Evolutionary conservation across 83 land plant genomes (phyloP).

Genomic region (Diphasiastrum complanatum): DNA sequence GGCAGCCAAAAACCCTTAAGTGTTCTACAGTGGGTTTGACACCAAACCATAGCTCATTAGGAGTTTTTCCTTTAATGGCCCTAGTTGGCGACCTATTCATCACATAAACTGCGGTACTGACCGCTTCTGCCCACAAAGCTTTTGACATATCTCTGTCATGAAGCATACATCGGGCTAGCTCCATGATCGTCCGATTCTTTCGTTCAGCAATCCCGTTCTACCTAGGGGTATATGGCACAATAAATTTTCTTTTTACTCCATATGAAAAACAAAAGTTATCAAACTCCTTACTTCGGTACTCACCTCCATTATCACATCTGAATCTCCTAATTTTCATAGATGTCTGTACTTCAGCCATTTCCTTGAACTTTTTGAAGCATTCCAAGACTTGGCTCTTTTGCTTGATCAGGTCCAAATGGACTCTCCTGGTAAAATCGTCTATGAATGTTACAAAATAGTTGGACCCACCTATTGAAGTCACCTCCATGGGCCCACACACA

Average conservation of each 20-base stretch:
- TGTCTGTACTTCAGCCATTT: no score
- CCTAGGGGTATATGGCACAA: background rate
- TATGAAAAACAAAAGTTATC: no score
- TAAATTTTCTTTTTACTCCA: background rate
- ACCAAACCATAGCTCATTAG: slow-evolving; percentile 6
- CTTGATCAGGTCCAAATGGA: no score
- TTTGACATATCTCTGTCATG: background rate
- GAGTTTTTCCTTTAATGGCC: background rate
- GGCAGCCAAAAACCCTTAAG: slow-evolving; percentile 5
- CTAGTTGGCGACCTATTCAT: slow-evolving; percentile 6
- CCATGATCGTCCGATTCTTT: background rate
- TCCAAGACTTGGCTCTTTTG: no score
- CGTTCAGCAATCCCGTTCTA: slow-evolving; percentile 9
- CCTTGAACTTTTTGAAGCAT: no score
- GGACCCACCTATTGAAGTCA: no score
- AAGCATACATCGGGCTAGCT: background rate
- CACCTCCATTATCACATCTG: no score
- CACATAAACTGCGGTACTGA: slow-evolving; percentile 2
- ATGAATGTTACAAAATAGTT: no score
- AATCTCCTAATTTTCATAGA: no score
- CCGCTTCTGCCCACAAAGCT: slow-evolving; percentile 5
- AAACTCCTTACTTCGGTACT: no score
- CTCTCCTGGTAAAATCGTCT: no score
- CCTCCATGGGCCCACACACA: no score
- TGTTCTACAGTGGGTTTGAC: background rate